phyloP scores from a whole-genome alignment of 306 rosid species.

The Quillaja saponaria region DNA sequence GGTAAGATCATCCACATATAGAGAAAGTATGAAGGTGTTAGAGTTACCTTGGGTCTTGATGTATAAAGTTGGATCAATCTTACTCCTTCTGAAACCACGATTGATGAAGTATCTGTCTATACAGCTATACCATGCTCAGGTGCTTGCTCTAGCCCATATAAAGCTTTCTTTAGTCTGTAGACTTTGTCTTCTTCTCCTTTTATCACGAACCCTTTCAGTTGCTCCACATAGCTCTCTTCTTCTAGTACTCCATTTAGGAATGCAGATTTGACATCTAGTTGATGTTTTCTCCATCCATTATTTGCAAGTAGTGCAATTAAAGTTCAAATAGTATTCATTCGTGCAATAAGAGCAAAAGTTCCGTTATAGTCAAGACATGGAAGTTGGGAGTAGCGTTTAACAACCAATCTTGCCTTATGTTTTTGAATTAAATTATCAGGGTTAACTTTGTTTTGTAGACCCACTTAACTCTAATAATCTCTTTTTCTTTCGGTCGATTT shows the following conservation, averaged over 20 bases:
- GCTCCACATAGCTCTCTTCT: neutral
- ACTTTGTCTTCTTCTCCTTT: neutral
- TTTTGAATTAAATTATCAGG: no score
- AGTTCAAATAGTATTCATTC: neutral
- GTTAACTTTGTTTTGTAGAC: no score
- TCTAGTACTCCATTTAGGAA: no score
- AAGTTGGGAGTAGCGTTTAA: no score
- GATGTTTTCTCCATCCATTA: neutral
- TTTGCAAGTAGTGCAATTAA: neutral
- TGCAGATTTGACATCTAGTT: neutral
- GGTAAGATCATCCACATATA: neutral
- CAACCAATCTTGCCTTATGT: neutral
- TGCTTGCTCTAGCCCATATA: neutral
- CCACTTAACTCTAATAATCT: no score
- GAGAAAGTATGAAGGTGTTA: neutral
- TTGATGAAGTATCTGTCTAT: neutral
- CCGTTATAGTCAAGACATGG: no score
- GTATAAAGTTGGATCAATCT: conserved; percentile 1
- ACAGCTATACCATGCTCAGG: neutral
- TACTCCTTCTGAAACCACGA: neutral
- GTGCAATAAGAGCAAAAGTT: neutral
- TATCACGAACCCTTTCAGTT: neutral
- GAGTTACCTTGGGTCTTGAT: neutral
- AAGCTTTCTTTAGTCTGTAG: neutral
- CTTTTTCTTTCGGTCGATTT: no score